Base-by-base conservation (phyloP, 345 rosid species). In the Citrus maxima region DNA sequence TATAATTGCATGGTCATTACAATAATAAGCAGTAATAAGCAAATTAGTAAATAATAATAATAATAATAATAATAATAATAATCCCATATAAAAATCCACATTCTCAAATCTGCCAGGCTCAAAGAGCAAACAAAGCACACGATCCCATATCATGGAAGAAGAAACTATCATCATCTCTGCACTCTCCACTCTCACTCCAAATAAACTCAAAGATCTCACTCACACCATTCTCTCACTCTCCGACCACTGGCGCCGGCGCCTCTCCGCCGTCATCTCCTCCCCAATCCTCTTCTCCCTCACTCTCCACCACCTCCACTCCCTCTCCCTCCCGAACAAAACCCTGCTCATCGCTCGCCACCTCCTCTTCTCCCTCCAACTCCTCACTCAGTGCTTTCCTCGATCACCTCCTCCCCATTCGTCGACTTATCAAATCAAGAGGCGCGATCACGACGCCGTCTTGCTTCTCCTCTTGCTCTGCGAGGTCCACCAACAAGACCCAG, bases 381-480 rank as follows among this genome's bases (percentile, higher is more conserved):
- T 93, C 75, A 80, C 93, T 24, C 80, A 78, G 46, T 87, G 84
- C 86, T 80, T 85, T 73, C 86, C 84, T 10, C 81, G 81, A 34
- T 67, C 82, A 1, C 74, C 80, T 2, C 81, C 83, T 2, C 69
- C 21, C 19, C 22, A 54, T 19, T 54, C 58, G 0, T 54, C 22
- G 22, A 72, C 62, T 70, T 69, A 22, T 82, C 72, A 40, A 79
- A 32, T 80, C 78, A 87, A 71, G 78, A 86, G 80, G 85, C 92
- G 98, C 7, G 98, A 96, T 80, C 89, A 89, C 21, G 98, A 93
- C 83, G 86, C 97, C 0, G 91, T 81, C n/a, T 74, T 91, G 25
- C 93, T 94, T 56, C 98, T 94, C 81, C 90, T 97, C 73, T 86
- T 93, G 73, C 94, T 93, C 35, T 94, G 98, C 65, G 97, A 97